These are phyloP conservation scores for Suhomyces chickasaworum DNA, from an alignment of 1,139 yeast species.

Conservation along the genomic window DNA sequence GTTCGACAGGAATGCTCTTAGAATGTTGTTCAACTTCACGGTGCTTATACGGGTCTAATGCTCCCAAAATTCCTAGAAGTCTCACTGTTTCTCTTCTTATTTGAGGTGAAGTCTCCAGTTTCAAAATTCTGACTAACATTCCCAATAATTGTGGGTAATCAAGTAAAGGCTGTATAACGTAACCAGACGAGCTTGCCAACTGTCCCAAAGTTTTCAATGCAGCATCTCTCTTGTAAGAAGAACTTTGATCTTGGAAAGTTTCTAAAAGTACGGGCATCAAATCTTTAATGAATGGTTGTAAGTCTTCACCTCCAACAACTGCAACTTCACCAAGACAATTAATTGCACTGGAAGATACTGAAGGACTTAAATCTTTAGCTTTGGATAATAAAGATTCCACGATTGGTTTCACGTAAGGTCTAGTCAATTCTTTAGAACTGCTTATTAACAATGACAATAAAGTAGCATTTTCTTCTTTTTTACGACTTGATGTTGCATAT, in stretches of 20 bases:
- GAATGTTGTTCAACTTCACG: constrained; percentile 84
- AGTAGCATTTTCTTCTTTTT: constrained; percentile 85
- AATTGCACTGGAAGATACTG: constrained; percentile 85
- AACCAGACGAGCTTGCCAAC: constrained; percentile 86
- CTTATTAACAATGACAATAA: constrained; percentile 73
- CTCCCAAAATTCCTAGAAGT: constrained; percentile 89
- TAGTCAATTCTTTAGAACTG: constrained; percentile 75
- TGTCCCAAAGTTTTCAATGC: constrained; percentile 89
- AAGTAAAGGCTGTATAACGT: constrained; percentile 88
- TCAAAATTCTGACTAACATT: constrained; percentile 75
- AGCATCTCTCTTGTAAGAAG: constrained; percentile 82
- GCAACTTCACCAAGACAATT: constrained; percentile 90
- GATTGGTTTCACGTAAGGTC: constrained; percentile 89
- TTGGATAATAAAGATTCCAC: constrained; percentile 80
- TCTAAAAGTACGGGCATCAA: constrained; percentile 87
- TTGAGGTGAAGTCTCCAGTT: constrained; percentile 72
- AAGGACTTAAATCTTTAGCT: constrained; percentile 69
- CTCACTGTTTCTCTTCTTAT: constrained; percentile 87
- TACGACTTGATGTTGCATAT: constrained; percentile 72
- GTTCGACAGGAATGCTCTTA: constrained; percentile 65
- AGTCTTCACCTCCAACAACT: constrained; percentile 84
- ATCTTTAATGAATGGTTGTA: constrained; percentile 68
- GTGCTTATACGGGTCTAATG: constrained; percentile 93
- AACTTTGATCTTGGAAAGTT: constrained; percentile 89
- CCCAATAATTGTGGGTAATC: constrained; percentile 90